These are phyloP conservation scores for Saksenaea oblongispora DNA, from an alignment of 371 early-diverging fungal species.

Conservation along the genomic window DNA sequence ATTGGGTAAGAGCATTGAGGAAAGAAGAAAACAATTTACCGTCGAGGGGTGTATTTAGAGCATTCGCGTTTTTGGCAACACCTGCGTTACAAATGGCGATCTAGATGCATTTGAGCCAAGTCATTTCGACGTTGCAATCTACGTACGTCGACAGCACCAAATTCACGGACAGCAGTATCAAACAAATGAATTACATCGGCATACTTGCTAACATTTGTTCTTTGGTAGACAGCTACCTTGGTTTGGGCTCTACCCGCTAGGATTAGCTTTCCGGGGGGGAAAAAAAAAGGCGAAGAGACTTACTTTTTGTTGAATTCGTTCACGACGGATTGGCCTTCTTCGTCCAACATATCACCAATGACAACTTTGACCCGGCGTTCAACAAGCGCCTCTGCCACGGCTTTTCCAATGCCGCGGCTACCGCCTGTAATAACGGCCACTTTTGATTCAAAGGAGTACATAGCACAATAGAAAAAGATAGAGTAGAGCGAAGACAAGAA, in stretches of 20 bases:
- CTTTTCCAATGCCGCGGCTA: slow-evolving; percentile 65
- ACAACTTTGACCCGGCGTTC: slow-evolving; percentile 60
- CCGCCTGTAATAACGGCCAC: slow-evolving; percentile 73
- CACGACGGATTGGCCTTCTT: slow-evolving; percentile 34
- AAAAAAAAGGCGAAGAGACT: no score
- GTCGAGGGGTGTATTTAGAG: slow-evolving; percentile 26
- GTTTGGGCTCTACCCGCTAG: slow-evolving; percentile 5
- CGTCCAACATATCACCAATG: slow-evolving; percentile 61
- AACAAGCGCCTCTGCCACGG: slow-evolving; percentile 50
- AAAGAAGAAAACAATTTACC: slow-evolving; percentile 12
- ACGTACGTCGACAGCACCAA: slow-evolving; percentile 62
- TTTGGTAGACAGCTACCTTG: slow-evolving; percentile 36
- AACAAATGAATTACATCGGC: slow-evolving; percentile 47
- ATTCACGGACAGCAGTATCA: slow-evolving; percentile 43
- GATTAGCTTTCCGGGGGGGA: no score
- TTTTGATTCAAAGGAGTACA: slow-evolving; percentile 31
- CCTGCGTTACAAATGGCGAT: slow-evolving; percentile 31
- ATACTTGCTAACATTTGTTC: slow-evolving; percentile 61
- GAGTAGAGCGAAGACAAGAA: no score
- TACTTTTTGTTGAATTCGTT: slow-evolving; percentile 39
- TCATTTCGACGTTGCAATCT: neutral
- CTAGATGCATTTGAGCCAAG: neutral
- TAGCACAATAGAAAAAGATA: no score
- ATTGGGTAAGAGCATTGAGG: no score
- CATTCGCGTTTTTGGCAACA: slow-evolving; percentile 26